These are phyloP conservation scores for Eucalyptus curtisii DNA, from an alignment of 345 rosid species.

Conservation along the genomic window DNA sequence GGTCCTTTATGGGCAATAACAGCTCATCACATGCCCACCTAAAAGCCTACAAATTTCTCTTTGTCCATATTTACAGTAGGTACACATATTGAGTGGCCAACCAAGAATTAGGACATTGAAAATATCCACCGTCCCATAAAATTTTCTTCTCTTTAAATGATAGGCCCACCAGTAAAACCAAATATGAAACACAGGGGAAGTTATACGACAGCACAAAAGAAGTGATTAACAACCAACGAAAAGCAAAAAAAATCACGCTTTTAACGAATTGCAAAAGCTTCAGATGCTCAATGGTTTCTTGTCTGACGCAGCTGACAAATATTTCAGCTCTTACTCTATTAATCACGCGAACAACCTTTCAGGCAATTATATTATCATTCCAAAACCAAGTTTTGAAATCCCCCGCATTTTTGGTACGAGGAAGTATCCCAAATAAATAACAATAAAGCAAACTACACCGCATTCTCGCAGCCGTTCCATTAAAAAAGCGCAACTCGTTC, in stretches of 20 bases:
- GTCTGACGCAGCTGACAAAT: background rate
- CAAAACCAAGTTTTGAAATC: background rate
- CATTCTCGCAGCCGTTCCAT: background rate
- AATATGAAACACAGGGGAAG: background rate
- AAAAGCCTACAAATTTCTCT: conserved; percentile 37
- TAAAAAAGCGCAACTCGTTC: background rate
- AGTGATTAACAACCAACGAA: background rate
- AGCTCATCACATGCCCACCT: conserved; percentile 43
- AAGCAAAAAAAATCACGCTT: background rate
- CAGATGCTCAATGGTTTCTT: background rate
- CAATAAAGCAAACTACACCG: background rate
- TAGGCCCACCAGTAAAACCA: background rate
- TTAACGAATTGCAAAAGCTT: background rate
- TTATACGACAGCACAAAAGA: background rate
- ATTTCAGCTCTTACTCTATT: background rate
- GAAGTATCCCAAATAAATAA: background rate
- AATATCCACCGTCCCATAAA: background rate
- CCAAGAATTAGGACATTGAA: conserved; percentile 69
- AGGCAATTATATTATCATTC: background rate
- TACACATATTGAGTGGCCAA: conserved; percentile 47
- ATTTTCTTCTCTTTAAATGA: background rate
- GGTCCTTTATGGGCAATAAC: conserved; percentile 43
- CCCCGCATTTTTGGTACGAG: background rate
- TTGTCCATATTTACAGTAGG: conserved; percentile 76
- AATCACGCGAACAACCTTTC: background rate